Evolutionary conservation across 345 rosid species (phyloP), one percentile per base, ranked within the genome.

Genomic region (Arabis alpina): DNA sequence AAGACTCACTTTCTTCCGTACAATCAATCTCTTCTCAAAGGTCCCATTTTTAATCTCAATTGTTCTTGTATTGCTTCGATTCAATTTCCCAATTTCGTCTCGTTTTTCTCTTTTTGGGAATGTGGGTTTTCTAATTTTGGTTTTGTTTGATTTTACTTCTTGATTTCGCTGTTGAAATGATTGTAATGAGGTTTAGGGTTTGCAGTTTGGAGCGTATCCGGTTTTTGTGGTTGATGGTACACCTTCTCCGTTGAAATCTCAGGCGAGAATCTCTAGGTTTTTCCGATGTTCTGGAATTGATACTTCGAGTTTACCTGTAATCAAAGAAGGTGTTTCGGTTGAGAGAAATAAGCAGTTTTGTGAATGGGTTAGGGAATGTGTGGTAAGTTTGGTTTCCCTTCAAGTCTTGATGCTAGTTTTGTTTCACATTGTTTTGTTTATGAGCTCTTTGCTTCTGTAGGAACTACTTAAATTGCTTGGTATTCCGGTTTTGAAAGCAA

Each of bases 201-300:
- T 71, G 79, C 82, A 91, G 99, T 87, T 87, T 82, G 98, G 99
- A 70, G 99, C 88, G 5, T 89, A 77, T 73, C 98, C 93, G 3
- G 84, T 89, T 11, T 94, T 94, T 79, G 88, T 94, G 55, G 84
- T 82, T 63, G 99, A 94, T 66, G 96, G 98, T 64, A 82, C 89
- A 42, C 96, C 98, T 2, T 91, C 97, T 6, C 87, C 93, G 2
- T 74, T 94, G 71, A 94, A 94, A 73, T 87, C 90, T 47, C 82
- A 72, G 55, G 87, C 92, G 0, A 86, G 97, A 71, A 82, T 94
- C 53, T 57, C 64, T 7, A 76, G 97, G 14, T 89, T 81, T 77
- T 81, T 76, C 69, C 83, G 89, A 15, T 83, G 70, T 47, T 85
- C 89, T 1, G 92, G 95, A 51, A 55, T 82, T 30, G 88, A 83